A percentile compares a stretch with the other conserved stretches of the same genome.
Evolutionary conservation across 1,139 yeast species (phyloP).

Genomic region (Saccharomyces hybrid): DNA sequence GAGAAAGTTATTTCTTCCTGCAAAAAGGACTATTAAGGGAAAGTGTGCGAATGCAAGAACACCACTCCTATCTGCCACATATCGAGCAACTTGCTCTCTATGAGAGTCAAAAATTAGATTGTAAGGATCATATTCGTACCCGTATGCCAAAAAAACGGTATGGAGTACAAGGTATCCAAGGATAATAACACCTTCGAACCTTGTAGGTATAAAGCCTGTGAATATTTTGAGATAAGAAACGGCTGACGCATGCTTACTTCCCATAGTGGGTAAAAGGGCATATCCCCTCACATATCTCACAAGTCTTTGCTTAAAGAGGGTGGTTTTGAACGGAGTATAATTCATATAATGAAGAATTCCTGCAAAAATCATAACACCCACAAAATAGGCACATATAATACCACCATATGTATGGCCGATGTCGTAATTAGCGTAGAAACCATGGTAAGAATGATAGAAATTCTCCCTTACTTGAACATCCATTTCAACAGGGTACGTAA

Average conservation of each 20-base stretch:
- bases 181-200: conserved; percentile 50
- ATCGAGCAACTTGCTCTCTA: conserved; percentile 36
- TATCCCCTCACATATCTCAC: conserved; percentile 15
- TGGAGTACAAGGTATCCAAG: conserved; percentile 41
- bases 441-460: conserved; percentile 15
- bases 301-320: conserved; percentile 8
- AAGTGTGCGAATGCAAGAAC: conserved; percentile 40
- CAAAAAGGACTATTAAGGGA: conserved; percentile 47
- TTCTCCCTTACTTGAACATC: conserved; percentile 7
- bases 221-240: conserved; percentile 6
- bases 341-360: conserved; percentile 10
- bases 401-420: conserved; percentile 12
- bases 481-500: conserved; percentile 13
- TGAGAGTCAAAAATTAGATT: conserved; percentile 39
- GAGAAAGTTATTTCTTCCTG: conserved; percentile 58
- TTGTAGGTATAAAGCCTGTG: conserved; percentile 34
- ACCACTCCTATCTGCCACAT: conserved; percentile 47
- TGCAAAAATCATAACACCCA: conserved; percentile 8
- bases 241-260: conserved; percentile 16
- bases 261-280: conserved; percentile 14
- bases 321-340: conserved; percentile 10
- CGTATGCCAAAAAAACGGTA: conserved; percentile 37
- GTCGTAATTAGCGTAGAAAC: conserved; percentile 16
- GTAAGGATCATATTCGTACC: conserved; percentile 34
- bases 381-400: conserved; percentile 12